Percentiles rank a stretch among this genome's conserved stretches.
phyloP scores from a whole-genome alignment of 2,329 filamentous ascomycete species.

The Phyllachora maydis region DNA sequence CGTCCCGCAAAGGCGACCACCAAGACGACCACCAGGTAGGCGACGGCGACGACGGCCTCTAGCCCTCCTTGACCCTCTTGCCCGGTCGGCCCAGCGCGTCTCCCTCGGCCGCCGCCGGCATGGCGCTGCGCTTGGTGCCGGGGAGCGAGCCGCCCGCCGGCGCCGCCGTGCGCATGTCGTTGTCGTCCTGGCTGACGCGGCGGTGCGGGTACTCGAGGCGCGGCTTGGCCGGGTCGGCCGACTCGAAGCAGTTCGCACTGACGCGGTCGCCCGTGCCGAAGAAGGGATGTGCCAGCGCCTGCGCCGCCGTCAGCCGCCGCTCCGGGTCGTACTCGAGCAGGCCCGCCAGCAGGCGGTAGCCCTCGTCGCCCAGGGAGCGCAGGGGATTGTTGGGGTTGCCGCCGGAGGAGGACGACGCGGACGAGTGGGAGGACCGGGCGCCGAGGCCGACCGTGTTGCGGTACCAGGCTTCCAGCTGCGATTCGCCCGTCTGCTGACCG shows the following conservation, averaged over 20 bases:
- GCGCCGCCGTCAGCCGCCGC: slow-evolving; percentile 68
- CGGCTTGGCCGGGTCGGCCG: too few species aligned
- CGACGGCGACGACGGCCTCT: too few species aligned
- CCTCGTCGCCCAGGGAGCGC: slow-evolving; percentile 50
- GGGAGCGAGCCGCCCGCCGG: slow-evolving; percentile 67
- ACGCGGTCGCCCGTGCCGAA: slow-evolving; percentile 59
- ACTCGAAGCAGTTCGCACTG: slow-evolving; percentile 75
- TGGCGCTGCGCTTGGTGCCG: slow-evolving; percentile 72
- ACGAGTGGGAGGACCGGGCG: slow-evolving; percentile 24
- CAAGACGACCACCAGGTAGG: too few species aligned
- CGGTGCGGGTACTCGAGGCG: slow-evolving; percentile 79
- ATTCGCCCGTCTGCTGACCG: slow-evolving; percentile 13
- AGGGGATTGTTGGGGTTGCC: slow-evolving; percentile 14
- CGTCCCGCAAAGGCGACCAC: too few species aligned
- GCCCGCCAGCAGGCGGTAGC: slow-evolving; percentile 61
- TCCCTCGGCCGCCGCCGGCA: slow-evolving; percentile 55
- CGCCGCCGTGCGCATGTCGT: slow-evolving; percentile 87
- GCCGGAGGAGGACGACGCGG: slow-evolving; percentile 15
- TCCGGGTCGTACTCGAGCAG: slow-evolving; percentile 86
- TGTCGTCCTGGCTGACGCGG: slow-evolving; percentile 83
- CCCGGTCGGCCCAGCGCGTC: slow-evolving; percentile 45
- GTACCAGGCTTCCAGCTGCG: slow-evolving; percentile 62
- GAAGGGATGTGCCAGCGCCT: slow-evolving; percentile 80
- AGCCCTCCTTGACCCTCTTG: slow-evolving; percentile 39
- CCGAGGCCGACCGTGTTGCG: slow-evolving; percentile 44